Conservation (phyloP, 2,329 filamentous ascomycete species). For the Pseudopyricularia javanii region DNA sequence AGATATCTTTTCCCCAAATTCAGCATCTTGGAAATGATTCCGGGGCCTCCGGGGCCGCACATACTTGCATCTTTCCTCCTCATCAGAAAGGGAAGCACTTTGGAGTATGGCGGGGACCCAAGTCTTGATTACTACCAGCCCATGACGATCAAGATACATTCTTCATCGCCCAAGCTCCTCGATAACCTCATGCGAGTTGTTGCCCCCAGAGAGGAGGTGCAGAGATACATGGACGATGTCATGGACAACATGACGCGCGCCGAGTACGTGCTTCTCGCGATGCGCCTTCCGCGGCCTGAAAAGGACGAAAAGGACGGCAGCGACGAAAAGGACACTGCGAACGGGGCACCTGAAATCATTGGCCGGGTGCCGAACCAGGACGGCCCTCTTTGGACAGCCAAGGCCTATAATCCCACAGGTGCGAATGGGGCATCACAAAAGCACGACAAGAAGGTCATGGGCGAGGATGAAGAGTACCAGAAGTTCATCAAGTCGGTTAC, state of each 20-base stretch:
- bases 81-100: slow-evolving; percentile 57
- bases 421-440: slow-evolving; percentile 4
- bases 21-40: slow-evolving; percentile 59
- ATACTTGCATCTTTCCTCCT: slow-evolving; percentile 68
- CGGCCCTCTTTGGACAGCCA: slow-evolving; percentile 10
- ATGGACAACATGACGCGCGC: slow-evolving; percentile 59
- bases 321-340: slow-evolving; percentile 9
- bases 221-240: slow-evolving; percentile 56
- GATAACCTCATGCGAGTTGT: slow-evolving; percentile 51
- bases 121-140: slow-evolving; percentile 65
- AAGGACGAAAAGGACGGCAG: slow-evolving; percentile 17
- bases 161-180: slow-evolving; percentile 40
- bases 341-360: not conserved
- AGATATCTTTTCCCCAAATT: slow-evolving; percentile 70
- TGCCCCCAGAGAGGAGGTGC: slow-evolving; percentile 49
- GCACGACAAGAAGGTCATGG: slow-evolving; percentile 13
- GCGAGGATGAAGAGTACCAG: slow-evolving; percentile 33
- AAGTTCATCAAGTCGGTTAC: slow-evolving; percentile 27
- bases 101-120: slow-evolving; percentile 51
- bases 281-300: slow-evolving; percentile 44
- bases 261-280: slow-evolving; percentile 54
- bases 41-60: slow-evolving; percentile 31
- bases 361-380: slow-evolving; percentile 2
- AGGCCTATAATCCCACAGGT: not conserved
- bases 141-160: slow-evolving; percentile 49